Base-by-base conservation (phyloP, 495 filamentous ascomycete genomes). In the Cercophora sp. region DNA sequence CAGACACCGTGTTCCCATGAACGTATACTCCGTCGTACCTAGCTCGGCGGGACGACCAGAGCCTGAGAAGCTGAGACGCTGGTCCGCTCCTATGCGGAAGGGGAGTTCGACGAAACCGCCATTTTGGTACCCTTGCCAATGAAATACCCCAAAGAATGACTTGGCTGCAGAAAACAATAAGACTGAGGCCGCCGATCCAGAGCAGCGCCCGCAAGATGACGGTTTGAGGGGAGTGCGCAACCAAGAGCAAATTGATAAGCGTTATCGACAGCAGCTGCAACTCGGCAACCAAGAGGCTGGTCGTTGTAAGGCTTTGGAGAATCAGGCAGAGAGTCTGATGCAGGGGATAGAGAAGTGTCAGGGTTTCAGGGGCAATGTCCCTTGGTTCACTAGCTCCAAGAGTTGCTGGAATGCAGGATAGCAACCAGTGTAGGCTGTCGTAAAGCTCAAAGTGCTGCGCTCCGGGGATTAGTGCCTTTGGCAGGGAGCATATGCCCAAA, bases 101-200 rank as follows among this genome's bases (percentile, higher is more conserved):
- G 13, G 61, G 15, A 35, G 53, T 66, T 16, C 84, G 81, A 54
- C 84, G 80, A 57, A 97, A 91, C 27, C 91, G 86, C 89, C 92
- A 96, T 54, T 80, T 88, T 2, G 93, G 93, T 29, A 98, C 87
- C 34, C 94, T 76, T 15, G 92, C 91, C 35, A 98, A 70, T 43
- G 85, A 76, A 13, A 96, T 85, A 29, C 86, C 89, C 88, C 88
- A 96, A 64, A 75, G 81, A n/a, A 97, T 81, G 13, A 92, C 78
- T 41, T 85, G 80, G 32, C 78, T 76, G 64, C 88, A 95, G 11
- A 79, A 74, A 16, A 89, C 71, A 42, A 95, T 84, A 15, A 95
- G 59, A 43, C 79, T 78, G 41, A 96, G 65, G 23, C 91, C 91
- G 22, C 94, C 94, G 29, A 89, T 77, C 91, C 93, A 97, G 5